A percentile compares a stretch with the other conserved stretches of the same genome.
phyloP scores from a whole-genome alignment of 495 filamentous ascomycete genomes.

The Massariosphaeria phaeospora region DNA sequence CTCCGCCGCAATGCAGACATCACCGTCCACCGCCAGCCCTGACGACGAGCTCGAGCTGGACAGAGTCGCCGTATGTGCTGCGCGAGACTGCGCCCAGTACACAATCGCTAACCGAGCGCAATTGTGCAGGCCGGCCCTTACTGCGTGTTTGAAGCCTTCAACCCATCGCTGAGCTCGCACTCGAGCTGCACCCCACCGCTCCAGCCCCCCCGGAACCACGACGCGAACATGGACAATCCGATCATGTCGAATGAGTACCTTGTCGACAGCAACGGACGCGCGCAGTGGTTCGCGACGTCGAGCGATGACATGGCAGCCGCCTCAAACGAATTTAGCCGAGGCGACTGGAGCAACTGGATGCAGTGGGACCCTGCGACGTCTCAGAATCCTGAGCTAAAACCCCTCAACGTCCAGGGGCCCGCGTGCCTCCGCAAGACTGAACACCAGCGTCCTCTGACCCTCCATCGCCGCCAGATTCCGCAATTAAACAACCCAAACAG shows the following conservation, averaged over 20 bases:
- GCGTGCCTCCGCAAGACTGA: constrained; percentile 30
- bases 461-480: constrained; percentile 25
- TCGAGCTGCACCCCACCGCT: not conserved
- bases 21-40: constrained; percentile 17
- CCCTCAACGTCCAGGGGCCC: constrained; percentile 20
- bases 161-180: constrained; percentile 13
- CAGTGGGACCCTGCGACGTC: constrained; percentile 33
- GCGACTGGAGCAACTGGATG: constrained; percentile 39
- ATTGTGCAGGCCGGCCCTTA: constrained; percentile 31
- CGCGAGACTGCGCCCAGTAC: not conserved
- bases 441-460: constrained; percentile 21
- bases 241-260: constrained; percentile 23
- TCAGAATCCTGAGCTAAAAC: constrained; percentile 23
- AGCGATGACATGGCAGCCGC: constrained; percentile 22
- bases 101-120: constrained; percentile 21
- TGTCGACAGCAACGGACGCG: constrained; percentile 8
- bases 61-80: constrained; percentile 30
- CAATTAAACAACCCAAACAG: constrained; percentile 17
- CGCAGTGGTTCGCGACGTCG: constrained; percentile 21
- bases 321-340: constrained; percentile 6
- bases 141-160: constrained; percentile 33
- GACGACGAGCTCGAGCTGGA: constrained; percentile 33
- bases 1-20: constrained; percentile 13
- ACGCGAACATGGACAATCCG: constrained; percentile 23
- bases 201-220: not conserved